Base-by-base conservation (phyloP, 108 stramenopile species). In the Cylindrotheca closterium region DNA sequence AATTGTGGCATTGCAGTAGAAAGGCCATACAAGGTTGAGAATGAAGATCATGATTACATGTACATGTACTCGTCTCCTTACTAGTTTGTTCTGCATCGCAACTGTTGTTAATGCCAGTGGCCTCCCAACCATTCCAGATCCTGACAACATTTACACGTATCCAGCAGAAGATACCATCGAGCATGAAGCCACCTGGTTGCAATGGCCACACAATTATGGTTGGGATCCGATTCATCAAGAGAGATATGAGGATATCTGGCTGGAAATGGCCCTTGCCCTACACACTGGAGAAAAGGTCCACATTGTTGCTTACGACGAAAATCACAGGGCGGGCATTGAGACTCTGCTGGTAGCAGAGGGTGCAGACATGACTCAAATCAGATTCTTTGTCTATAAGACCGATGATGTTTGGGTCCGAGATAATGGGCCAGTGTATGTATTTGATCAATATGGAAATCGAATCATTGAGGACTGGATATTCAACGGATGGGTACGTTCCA, bases 361-460 rank as follows among this genome's bases (percentile, higher is more conserved):
- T 17, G 31, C 24, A 52, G 62, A 73, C 52, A 68, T 73, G 60
- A 32, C 54, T 8, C 51, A 60, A 26, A 46, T 79, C 25, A 58
- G 55, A 56, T 79, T 79, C 55, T 70, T 48, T 23, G 28, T 30
- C 4, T 50, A 25, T 31, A 50, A 30, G 22, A 74, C 73, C 23
- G 73, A 79, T 50, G 78, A 79, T 55, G 78, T 79, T 29, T 79
- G 78, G 78, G 42, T 74, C n/a, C 73, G 78, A n/a, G 78, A 79
- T 73, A 79, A 79, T 71, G 78, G 78, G 18, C 78, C 78, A 18
- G 70, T 79, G n/a, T 79, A 74, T 55, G 73, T 70, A 22, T 55
- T 27, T 21, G 73, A 79, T 51, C 28, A 56, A 15, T 58, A 57
- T 2, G 30, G 15, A 19, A 37, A 34, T 3, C 19, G 54, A 24